phyloP scores from a whole-genome alignment of 1,284 basidiomycete genomes.

The Sphaerobolus stellatus region DNA sequence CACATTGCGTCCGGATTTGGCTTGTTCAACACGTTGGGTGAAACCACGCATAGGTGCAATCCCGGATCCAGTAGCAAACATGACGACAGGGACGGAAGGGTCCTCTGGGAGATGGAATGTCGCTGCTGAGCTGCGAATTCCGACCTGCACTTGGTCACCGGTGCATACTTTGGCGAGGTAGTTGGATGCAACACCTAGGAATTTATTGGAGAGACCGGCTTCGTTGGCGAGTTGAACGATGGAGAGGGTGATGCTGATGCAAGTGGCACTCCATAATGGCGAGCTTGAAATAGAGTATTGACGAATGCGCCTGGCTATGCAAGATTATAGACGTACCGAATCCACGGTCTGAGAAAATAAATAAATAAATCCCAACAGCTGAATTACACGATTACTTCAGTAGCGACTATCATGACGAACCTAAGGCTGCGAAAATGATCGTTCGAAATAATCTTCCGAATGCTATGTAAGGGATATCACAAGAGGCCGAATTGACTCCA shows the following conservation, averaged over 20 bases:
- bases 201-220: constrained; percentile 32
- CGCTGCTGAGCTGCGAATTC: constrained; percentile 41
- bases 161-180: constrained; percentile 44
- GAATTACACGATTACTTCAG: no score
- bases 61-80: constrained; percentile 52
- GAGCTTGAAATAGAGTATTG: constrained; percentile 58
- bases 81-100: constrained; percentile 43
- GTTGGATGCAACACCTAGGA: constrained; percentile 51
- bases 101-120: constrained; percentile 51
- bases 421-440: no score
- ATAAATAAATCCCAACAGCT: no score
- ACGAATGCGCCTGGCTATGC: constrained; percentile 48
- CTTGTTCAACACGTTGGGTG: constrained; percentile 50
- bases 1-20: constrained; percentile 45
- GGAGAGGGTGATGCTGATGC: constrained; percentile 47
- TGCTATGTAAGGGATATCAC: no score
- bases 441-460: no score
- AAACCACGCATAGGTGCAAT: constrained; percentile 56
- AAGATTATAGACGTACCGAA: no score
- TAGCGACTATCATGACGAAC: no score
- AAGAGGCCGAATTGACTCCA: no score
- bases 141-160: constrained; percentile 46
- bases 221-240: constrained; percentile 41
- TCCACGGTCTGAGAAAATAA: no score
- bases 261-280: constrained; percentile 44